Evolutionary conservation across 768 basidiomycete species (phyloP), one percentile per base, ranked within the genome.

Genomic region (Calocybe cyanea): DNA sequence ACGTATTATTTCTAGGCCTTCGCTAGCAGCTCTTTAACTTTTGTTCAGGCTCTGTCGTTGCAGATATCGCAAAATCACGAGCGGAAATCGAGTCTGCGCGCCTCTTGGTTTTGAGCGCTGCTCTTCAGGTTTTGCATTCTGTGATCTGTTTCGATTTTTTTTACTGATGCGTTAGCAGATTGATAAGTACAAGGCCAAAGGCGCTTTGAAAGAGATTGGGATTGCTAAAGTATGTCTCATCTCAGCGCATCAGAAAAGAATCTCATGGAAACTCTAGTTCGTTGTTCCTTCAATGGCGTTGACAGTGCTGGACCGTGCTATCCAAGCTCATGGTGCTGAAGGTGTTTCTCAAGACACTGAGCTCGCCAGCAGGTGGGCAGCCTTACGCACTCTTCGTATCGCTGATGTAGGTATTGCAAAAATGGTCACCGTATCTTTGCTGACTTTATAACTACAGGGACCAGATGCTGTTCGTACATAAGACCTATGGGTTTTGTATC

Each of bases 291-390:
- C 77, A 0, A 91, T 95, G 87, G 95, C 93, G 0, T 73, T 89
- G 38, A 68, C 71, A 18, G 87, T 99, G 37, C 75, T 98, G 31
- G 96, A 99, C 67, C 85, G 92, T n/a, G 87, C 92, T 2, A 97
- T 98, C 41, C 96, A 99, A 70, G 73, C 88, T 0, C 92, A 87
- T 57, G 96, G 96, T 42, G 96, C 93, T n/a, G 95, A 97, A 65
- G 96, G 96, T 25, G 69, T 99, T 36, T 88, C 79, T 18, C 92
- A 96, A 66, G 95, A 98, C 57, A 84, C 85, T 28, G 79, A 81
- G 17, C 78, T 99, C 25, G 92, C 95, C 0, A 58, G 64, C 40
- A 75, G 77, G 48, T 97, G 82, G 75, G 87, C 91, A 20, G 77
- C 78, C 7, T 62, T 97, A 53, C 78, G 96, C 43, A 96, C 94